Conservation (phyloP, 225 moss, liverwort and hornwort genomes). For the Pleurozium schreberi region DNA sequence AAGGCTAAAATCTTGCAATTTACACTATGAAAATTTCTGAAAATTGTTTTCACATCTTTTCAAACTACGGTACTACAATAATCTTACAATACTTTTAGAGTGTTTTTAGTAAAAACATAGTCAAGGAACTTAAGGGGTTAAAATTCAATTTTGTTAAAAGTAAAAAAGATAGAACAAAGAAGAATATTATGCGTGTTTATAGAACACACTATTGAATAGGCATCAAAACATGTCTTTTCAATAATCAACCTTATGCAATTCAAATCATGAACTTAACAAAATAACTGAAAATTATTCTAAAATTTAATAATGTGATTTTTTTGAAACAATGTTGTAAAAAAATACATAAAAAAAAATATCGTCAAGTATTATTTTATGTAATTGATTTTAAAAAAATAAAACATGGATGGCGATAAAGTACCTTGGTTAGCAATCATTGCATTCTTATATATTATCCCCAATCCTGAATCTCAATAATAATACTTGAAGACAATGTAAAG, state of each 20-base stretch:
- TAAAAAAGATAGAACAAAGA: too few species aligned
- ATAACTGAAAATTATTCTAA: neutral
- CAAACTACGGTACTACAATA: too few species aligned
- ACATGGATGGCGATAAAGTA: neutral
- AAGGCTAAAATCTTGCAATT: too few species aligned
- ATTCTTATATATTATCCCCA: neutral
- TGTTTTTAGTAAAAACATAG: too few species aligned
- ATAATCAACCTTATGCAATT: neutral
- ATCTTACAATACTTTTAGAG: too few species aligned
- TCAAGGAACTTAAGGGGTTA: too few species aligned
- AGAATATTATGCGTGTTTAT: too few species aligned
- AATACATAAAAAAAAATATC: neutral
- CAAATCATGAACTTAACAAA: neutral
- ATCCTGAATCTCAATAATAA: neutral
- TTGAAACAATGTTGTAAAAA: neutral
- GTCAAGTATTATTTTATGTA: neutral
- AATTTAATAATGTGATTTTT: neutral
- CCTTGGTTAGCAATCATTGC: slow-evolving; percentile 8
- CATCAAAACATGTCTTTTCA: neutral
- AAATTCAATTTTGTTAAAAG: too few species aligned
- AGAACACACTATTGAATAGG: too few species aligned
- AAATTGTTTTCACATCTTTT: too few species aligned
- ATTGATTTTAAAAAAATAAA: neutral
- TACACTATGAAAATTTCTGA: too few species aligned
- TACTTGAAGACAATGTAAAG: too few species aligned